phyloP scores from a whole-genome alignment of 2,329 filamentous ascomycete species.

The Fusarium musae region DNA sequence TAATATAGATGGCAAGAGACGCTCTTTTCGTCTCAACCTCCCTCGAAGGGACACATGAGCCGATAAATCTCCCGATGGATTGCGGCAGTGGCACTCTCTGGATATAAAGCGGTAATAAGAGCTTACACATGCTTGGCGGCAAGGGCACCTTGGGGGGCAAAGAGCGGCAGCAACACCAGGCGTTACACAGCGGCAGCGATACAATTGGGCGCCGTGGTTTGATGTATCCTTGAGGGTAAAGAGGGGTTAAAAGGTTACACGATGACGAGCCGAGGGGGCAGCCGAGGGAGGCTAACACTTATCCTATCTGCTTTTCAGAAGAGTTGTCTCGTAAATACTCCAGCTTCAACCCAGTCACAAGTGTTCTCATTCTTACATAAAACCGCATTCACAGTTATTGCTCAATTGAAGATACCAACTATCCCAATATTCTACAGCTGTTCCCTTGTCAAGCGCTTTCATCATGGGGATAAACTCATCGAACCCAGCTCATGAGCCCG shows the following conservation, averaged over 20 bases:
- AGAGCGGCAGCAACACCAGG: not conserved
- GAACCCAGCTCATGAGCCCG: not conserved
- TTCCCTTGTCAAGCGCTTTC: accelerated
- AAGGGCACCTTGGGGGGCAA: not conserved
- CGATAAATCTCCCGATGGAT: not conserved
- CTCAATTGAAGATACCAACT: accelerated
- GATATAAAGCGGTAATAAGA: not conserved
- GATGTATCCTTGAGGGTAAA: not conserved
- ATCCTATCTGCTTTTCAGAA: not conserved
- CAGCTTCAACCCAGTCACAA: not conserved
- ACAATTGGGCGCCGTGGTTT: not conserved
- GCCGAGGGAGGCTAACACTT: not conserved
- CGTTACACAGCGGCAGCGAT: not conserved
- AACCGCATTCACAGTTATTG: accelerated
- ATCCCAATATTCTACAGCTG: not conserved
- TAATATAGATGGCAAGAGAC: too few species aligned
- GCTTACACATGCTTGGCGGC: accelerated
- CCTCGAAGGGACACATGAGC: not conserved
- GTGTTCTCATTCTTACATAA: not conserved
- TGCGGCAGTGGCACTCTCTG: not conserved
- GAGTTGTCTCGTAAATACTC: not conserved
- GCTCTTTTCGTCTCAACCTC: not conserved
- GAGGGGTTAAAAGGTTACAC: not conserved
- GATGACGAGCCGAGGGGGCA: not conserved
- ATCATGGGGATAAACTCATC: not conserved